Evolutionary conservation across 345 rosid species (phyloP).

Genomic region (Passiflora organensis): DNA sequence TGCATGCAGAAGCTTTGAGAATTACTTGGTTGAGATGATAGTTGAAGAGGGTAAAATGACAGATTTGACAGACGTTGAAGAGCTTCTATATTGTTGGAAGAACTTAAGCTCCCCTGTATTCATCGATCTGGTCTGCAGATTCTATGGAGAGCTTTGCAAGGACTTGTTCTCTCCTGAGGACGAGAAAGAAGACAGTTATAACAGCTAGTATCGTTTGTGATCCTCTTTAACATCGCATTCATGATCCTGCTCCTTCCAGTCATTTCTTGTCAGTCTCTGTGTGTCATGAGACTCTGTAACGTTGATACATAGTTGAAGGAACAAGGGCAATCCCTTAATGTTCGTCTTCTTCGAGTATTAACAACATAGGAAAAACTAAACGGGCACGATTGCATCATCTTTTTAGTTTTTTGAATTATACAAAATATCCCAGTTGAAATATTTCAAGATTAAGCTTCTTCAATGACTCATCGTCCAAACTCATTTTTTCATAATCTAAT

Average conservation of each 20-base stretch:
- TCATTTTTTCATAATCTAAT: too few species aligned
- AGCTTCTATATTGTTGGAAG: slow-evolving; percentile 82
- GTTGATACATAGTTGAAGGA: neutral
- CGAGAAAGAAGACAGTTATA: neutral
- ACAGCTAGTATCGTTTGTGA: too few species aligned
- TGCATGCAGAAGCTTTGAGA: slow-evolving; percentile 81
- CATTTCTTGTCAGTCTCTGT: neutral
- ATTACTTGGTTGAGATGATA: slow-evolving; percentile 73
- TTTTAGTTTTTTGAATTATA: too few species aligned
- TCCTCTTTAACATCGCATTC: too few species aligned
- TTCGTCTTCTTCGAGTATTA: neutral
- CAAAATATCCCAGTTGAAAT: too few species aligned
- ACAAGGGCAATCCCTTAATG: neutral
- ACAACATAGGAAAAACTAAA: too few species aligned
- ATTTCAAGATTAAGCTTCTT: too few species aligned
- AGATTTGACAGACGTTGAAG: slow-evolving; percentile 76
- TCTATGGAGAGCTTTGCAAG: slow-evolving; percentile 82
- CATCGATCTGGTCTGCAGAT: slow-evolving; percentile 59
- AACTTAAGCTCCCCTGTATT: slow-evolving; percentile 74
- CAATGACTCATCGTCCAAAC: too few species aligned
- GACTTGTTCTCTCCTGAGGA: slow-evolving; percentile 38
- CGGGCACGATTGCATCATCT: neutral
- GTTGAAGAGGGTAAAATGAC: slow-evolving; percentile 71
- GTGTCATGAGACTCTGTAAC: neutral
- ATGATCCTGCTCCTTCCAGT: too few species aligned